phyloP scores from a whole-genome alignment of 208 protist species.

The Trypanosoma platydactyli region DNA sequence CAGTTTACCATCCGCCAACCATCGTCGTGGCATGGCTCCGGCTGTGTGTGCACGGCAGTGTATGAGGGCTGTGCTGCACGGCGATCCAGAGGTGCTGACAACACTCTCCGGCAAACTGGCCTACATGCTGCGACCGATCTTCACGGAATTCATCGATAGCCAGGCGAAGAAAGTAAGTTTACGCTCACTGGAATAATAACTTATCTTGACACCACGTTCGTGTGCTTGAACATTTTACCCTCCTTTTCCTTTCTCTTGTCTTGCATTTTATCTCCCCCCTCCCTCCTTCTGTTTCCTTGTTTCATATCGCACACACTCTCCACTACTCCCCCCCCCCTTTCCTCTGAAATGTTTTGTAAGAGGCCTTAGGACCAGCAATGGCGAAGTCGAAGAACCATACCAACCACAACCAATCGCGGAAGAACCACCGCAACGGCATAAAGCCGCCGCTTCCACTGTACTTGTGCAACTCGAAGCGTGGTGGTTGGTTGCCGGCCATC shows the following conservation, averaged over 20 bases:
- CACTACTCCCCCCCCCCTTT: constrained; percentile 2
- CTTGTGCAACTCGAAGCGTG: constrained; percentile 81
- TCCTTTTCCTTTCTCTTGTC: neutral
- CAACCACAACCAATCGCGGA: constrained; percentile 93
- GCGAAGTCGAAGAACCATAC: constrained; percentile 95
- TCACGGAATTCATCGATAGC: constrained; percentile 62
- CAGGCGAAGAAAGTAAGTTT: constrained; percentile 75
- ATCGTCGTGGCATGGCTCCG: constrained; percentile 61
- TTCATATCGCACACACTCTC: neutral
- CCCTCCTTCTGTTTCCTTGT: too few species aligned
- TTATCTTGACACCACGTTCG: neutral
- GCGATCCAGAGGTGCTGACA: constrained; percentile 76
- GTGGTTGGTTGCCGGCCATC: constrained; percentile 75
- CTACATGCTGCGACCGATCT: constrained; percentile 72
- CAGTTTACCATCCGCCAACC: constrained; percentile 35
- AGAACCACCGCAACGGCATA: constrained; percentile 93
- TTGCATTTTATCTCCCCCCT: neutral
- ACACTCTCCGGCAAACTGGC: constrained; percentile 63
- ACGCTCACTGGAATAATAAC: constrained; percentile 47
- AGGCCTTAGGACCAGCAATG: constrained; percentile 43
- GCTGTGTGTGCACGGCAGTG: constrained; percentile 52
- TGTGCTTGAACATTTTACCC: neutral
- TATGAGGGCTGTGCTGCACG: constrained; percentile 50
- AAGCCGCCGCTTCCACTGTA: constrained; percentile 72
- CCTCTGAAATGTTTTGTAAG: constrained; percentile 3